Percentiles rank a stretch among this genome's conserved stretches.
Evolutionary conservation across 2,329 filamentous ascomycete genomes (phyloP).

Genomic region (Stemphylium lycopersici): DNA sequence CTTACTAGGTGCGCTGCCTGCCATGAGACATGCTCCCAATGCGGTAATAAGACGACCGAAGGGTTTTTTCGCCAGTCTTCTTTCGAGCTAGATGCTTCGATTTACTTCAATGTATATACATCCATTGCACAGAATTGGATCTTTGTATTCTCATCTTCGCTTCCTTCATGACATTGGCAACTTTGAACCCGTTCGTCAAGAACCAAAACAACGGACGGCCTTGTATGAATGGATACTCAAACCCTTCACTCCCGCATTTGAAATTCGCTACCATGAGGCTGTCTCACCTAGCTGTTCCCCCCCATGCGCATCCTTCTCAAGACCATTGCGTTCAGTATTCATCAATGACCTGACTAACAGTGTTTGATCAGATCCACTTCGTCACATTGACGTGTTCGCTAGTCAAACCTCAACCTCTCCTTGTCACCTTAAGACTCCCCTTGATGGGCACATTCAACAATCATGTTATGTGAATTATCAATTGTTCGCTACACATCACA

Average conservation of each 20-base stretch:
- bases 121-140: background rate
- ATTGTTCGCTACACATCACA: slow-evolving; percentile 17
- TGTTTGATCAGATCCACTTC: background rate
- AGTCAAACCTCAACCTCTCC: slow-evolving; percentile 7
- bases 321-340: background rate
- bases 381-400: slow-evolving; percentile 10
- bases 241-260: background rate
- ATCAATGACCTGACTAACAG: background rate
- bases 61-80: background rate
- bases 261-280: background rate
- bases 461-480: slow-evolving; percentile 1
- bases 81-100: background rate
- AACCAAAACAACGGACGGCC: background rate
- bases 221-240: slow-evolving; percentile 1
- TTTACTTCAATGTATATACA: slow-evolving; percentile 18
- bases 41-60: background rate
- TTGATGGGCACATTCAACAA: background rate
- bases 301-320: background rate
- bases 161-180: background rate
- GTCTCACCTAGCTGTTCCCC: background rate
- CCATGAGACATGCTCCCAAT: background rate
- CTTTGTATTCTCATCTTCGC: background rate
- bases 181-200: background rate
- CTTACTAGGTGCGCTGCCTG: slow-evolving; percentile 33
- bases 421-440: background rate